Base-by-base conservation (phyloP, 2,329 filamentous ascomycete genomes). In the Neonectria coccinea region DNA sequence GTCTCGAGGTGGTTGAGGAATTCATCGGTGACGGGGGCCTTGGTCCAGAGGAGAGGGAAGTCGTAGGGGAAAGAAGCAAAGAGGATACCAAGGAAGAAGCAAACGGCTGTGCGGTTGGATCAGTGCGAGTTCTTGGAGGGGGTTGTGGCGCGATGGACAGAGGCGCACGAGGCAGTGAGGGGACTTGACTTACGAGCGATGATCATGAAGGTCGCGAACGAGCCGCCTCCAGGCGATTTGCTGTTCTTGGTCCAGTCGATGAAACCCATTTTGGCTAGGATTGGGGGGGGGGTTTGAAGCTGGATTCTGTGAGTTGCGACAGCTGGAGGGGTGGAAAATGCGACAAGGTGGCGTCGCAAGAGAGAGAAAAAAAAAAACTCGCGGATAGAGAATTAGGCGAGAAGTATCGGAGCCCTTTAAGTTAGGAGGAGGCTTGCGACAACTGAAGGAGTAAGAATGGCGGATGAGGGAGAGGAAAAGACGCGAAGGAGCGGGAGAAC, bases 41-140 rank as follows among this genome's bases (percentile, higher is more conserved):
- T 88, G 56, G 90, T 91, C 87, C 93, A 97, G 58, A 97, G 91
- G 67, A 96, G 90, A 65, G 93, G 91, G 83, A 93, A 96, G 85
- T 97, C 96, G 85, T 98, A 99, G 66, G 96, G 94, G 81, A 98
- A 97, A 68, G 91, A 90, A 74, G 94, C 94, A 87, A 98, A 99
- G 80, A 99, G 91, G 79, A 98, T 94, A 74, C 96, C 96, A 69
- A 99, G 91, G 88, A 98, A 97, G 88, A 99, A 99, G 80, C 93
- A 97, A 70, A 92, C 94, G 69, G 92, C 92, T 94, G 29, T 29
- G 45, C 20, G 27, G 39, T 39, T 56, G 29, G 59, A 63, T 60
- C 14, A 56, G 48, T n/a, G 29, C 29, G 29, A 65, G 51, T 18
- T 20, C 41, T 53, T n/a, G 31, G 29, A 62, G 50, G 31, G 22